Conservation (phyloP, 768 basidiomycete genomes). For the Lactifluus rugatus region DNA sequence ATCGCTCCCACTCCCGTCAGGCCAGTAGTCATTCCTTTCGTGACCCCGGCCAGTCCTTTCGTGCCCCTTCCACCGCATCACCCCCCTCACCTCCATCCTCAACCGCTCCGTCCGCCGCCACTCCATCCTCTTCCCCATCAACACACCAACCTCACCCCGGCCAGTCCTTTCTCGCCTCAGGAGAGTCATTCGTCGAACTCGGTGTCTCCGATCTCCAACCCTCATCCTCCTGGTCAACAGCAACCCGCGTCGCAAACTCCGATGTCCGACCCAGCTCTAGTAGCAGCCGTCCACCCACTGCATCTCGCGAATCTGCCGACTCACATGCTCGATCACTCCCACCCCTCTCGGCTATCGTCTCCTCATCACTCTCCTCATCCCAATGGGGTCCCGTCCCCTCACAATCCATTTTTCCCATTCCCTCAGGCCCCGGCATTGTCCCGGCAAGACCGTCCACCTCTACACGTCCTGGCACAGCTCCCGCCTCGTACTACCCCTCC, state of each 20-base stretch:
- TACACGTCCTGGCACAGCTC: constrained; percentile 61
- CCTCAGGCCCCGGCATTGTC: constrained; percentile 45
- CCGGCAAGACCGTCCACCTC: constrained; percentile 47
- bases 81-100: constrained; percentile 30
- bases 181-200: constrained; percentile 37
- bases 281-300: constrained; percentile 44
- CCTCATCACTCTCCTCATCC: constrained; percentile 44
- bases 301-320: constrained; percentile 34
- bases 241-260: constrained; percentile 22
- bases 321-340: constrained; percentile 46
- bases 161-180: constrained; percentile 65
- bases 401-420: constrained; percentile 46
- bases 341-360: constrained; percentile 67
- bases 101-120: constrained; percentile 19
- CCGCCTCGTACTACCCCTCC: constrained; percentile 49
- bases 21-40: constrained; percentile 60
- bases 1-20: constrained; percentile 30
- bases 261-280: constrained; percentile 39
- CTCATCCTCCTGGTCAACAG: constrained; percentile 16
- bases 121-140: constrained; percentile 23
- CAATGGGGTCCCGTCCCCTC: constrained; percentile 23
- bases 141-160: constrained; percentile 25
- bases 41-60: constrained; percentile 75
- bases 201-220: constrained; percentile 30
- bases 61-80: constrained; percentile 42